phyloP scores from a whole-genome alignment of 164 flowering plant genomes.

The Cinnamomum micranthum region DNA sequence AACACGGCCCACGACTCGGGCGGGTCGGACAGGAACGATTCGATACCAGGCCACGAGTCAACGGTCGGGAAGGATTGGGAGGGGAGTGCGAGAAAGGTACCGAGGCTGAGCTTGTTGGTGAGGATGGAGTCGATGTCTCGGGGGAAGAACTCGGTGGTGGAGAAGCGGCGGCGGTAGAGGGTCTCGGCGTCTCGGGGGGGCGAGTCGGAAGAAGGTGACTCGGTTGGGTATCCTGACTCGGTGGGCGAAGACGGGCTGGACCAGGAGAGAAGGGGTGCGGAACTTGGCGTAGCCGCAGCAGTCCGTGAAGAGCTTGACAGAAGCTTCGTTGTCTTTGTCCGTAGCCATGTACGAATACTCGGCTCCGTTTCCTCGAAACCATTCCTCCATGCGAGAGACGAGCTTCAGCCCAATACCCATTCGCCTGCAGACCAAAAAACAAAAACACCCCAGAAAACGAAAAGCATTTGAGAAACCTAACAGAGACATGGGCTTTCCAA shows the following conservation, averaged over 20 bases:
- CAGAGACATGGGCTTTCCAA: neutral
- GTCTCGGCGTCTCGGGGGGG: conserved; percentile 64
- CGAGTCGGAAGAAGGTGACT: conserved; percentile 43
- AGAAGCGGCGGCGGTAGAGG: conserved; percentile 67
- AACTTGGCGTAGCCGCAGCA: conserved; percentile 86
- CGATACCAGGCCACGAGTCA: conserved; percentile 39
- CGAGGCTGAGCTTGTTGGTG: conserved; percentile 61
- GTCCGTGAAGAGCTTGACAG: conserved; percentile 70
- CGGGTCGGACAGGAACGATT: conserved; percentile 46
- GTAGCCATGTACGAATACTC: conserved; percentile 95
- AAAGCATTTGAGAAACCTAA: neutral
- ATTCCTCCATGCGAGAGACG: conserved; percentile 56
- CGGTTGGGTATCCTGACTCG: conserved; percentile 33
- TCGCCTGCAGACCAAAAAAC: conserved; percentile 41
- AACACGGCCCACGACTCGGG: conserved; percentile 88
- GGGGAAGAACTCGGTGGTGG: conserved; percentile 94
- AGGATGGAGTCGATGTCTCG: conserved; percentile 81
- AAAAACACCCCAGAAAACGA: neutral
- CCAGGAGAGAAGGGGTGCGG: conserved; percentile 81
- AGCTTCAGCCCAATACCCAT: conserved; percentile 78
- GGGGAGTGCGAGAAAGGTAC: conserved; percentile 79
- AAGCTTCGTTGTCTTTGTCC: conserved; percentile 77
- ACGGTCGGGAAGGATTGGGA: conserved; percentile 5
- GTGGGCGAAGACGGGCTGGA: conserved; percentile 92
- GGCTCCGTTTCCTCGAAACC: conserved; percentile 79